Percentiles rank a stretch among this genome's conserved stretches.
phyloP scores from a whole-genome alignment of 2,329 filamentous ascomycete genomes.

The Didymella segeticola region DNA sequence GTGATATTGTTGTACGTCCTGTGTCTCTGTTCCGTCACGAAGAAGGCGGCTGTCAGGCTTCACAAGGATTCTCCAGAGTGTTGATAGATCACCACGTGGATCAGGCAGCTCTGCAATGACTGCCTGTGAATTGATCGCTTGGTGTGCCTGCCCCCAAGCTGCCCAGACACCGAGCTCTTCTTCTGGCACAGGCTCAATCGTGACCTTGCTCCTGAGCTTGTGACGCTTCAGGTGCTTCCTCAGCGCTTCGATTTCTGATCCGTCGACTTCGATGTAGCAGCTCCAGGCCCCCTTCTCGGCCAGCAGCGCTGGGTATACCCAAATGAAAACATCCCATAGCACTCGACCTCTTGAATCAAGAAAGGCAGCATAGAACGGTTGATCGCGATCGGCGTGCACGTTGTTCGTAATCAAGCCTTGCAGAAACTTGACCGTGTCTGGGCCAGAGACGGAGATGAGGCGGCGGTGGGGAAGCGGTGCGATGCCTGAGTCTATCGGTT shows the following conservation, averaged over 20 bases:
- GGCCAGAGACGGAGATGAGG: constrained; percentile 79
- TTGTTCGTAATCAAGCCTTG: constrained; percentile 86
- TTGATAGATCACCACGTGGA: constrained; percentile 25
- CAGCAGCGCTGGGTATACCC: constrained; percentile 52
- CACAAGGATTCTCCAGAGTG: constrained; percentile 15
- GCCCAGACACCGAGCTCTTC: constrained; percentile 74
- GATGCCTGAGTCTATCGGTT: constrained; percentile 54
- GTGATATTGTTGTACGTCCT: constrained; percentile 64
- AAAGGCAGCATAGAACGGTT: constrained; percentile 74
- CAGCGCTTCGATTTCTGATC: constrained; percentile 66
- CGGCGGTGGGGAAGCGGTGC: constrained; percentile 72
- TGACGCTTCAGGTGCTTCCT: constrained; percentile 80
- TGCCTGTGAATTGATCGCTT: constrained; percentile 9
- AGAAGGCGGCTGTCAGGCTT: constrained; percentile 10
- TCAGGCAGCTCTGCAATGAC: constrained; percentile 28
- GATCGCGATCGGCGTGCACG: constrained; percentile 57
- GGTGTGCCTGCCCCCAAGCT: constrained; percentile 64
- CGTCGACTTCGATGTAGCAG: constrained; percentile 86
- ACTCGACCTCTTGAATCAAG: constrained; percentile 83
- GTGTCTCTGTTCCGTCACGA: constrained; percentile 7
- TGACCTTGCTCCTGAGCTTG: constrained; percentile 82
- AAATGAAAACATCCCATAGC: constrained; percentile 89
- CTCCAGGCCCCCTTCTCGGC: constrained; percentile 50
- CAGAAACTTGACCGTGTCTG: constrained; percentile 81
- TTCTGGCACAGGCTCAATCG: constrained; percentile 64